Evolutionary conservation across 2,329 filamentous ascomycete genomes (phyloP).

Genomic region (Pseudogymnoascus pannorum): DNA sequence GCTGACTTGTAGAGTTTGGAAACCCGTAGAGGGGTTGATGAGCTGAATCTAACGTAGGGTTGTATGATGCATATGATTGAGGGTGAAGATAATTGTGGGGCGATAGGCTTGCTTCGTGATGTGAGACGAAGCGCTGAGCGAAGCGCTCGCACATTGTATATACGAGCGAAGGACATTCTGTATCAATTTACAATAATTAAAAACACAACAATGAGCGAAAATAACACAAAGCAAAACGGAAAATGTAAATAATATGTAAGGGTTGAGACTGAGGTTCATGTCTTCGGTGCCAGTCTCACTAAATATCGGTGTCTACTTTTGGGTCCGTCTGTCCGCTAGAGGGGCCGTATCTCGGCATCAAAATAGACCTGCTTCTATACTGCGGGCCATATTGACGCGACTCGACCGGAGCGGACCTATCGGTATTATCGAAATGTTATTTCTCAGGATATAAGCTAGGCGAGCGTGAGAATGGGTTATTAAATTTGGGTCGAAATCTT

Average conservation of each 20-base stretch:
- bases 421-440: background rate
- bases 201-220: background rate
- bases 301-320: background rate
- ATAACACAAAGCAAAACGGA: background rate
- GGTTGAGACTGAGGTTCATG: background rate
- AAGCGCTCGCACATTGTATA: background rate
- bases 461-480: background rate
- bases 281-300: background rate
- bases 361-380: background rate
- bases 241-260: background rate
- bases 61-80: background rate
- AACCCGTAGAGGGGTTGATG: slow-evolving; percentile 18
- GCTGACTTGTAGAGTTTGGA: slow-evolving; percentile 49
- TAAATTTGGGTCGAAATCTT: background rate
- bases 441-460: background rate
- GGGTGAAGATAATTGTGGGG: background rate
- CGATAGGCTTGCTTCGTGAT: background rate
- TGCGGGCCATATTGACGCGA: background rate
- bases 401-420: background rate
- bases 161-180: background rate
- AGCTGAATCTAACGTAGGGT: background rate
- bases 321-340: background rate
- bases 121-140: background rate
- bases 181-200: background rate
- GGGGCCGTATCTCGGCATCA: background rate